A percentile compares a stretch with the other conserved stretches of the same genome.
phyloP scores from a whole-genome alignment of 148 eudicot genomes.

The Rhododendron simsii region DNA sequence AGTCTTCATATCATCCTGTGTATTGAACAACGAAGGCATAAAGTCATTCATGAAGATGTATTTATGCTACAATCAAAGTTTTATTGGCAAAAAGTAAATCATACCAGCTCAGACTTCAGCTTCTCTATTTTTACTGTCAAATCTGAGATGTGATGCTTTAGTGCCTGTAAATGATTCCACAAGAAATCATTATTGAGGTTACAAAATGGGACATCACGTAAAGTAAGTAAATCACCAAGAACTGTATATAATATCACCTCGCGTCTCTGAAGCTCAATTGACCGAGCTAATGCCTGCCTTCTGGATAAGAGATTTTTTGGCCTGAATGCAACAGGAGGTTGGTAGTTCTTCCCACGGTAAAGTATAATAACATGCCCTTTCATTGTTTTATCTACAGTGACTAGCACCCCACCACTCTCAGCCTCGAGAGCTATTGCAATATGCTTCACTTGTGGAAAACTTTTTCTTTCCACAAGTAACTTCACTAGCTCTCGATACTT shows the following conservation, averaged over 20 bases:
- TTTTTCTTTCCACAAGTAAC: conserved; percentile 60
- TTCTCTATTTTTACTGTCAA: conserved; percentile 52
- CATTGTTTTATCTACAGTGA: conserved; percentile 66
- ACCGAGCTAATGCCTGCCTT: conserved; percentile 92
- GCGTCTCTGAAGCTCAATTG: conserved; percentile 87
- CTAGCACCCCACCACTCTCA: conserved; percentile 82
- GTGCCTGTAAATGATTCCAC: conserved; percentile 46
- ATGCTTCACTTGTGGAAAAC: conserved; percentile 66
- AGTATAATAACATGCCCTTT: conserved; percentile 72
- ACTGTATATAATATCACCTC: conserved; percentile 47
- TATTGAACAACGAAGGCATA: conserved; percentile 2
- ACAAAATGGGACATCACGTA: background rate
- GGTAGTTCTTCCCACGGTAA: conserved; percentile 95
- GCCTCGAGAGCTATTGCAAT: conserved; percentile 73
- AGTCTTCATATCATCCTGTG: conserved; percentile 47
- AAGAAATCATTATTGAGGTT: background rate
- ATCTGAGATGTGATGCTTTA: conserved; percentile 69
- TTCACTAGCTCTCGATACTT: conserved; percentile 84
- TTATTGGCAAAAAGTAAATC: conserved; percentile 7
- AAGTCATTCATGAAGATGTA: background rate
- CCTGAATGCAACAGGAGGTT: conserved; percentile 47
- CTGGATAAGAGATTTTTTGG: conserved; percentile 69
- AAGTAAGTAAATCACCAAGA: background rate
- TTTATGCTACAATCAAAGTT: background rate
- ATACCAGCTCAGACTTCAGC: conserved; percentile 67